Evolutionary conservation across 2,329 filamentous ascomycete genomes (phyloP), one percentile per base, ranked within the genome.

Genomic region (Ophiosphaerella herpotricha): DNA sequence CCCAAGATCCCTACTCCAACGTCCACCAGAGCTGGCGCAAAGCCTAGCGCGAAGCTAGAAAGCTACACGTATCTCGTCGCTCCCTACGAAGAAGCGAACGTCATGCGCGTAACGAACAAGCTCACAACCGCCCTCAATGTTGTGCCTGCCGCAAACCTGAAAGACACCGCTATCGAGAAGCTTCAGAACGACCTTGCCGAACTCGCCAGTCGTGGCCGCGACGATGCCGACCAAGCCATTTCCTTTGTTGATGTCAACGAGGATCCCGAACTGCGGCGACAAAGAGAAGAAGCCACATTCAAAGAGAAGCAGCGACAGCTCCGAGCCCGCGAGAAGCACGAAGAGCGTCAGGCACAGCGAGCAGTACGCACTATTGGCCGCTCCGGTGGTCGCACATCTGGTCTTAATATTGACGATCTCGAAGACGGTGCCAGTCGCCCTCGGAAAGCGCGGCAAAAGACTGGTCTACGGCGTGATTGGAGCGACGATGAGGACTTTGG

Each of bases 401-500:
- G 89, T 57, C 77, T 91, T 21, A 59, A 68, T 44, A 84, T 85
- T 7, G 64, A 61, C 21, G 60, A 63, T 36, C 35, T 91, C 21
- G 89, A 92, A 67, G 86, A 83, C 49, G 76, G 75, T 31, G 61
- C 66, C 35, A 60, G 69, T 18, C 55, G 56, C 5, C 51, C 58
- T 5, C 61, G 59, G 40, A 73, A 72, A 55, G 59, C 62, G 8
- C 58, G 62, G 21, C 55, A 64, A n/a, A 77, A 75, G 60, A 60
- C 68, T 13, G 66, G 73, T 23, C 64, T 73, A 32, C 67, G 76
- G 53, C 74, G 74, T 43, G 77, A 79, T 52, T 80, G 76, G 51
- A 88, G 89, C 60, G 89, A 90, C 53, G 88, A 92, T 63, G 90
- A 90, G 7, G 89, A 91, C 61, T 88, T 90, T 59, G 88, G 89